Evolutionary conservation across 1,284 basidiomycete genomes (phyloP), one percentile per base, ranked within the genome.

Genomic region (Neotropicomus parvogracilis): DNA sequence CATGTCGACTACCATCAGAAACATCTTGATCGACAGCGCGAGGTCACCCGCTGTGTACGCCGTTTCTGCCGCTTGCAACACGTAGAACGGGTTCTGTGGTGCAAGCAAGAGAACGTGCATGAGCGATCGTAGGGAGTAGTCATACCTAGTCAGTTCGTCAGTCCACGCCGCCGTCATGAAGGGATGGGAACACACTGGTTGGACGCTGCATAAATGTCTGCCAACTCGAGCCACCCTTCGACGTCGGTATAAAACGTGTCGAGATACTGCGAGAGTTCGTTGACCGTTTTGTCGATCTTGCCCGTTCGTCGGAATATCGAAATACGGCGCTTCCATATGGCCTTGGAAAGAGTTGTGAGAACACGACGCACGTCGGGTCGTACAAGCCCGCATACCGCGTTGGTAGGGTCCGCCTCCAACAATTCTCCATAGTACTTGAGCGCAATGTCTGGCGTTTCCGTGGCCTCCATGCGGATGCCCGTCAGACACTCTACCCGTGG

Each of bases 161-260:
- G 50, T 12, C 24, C 24, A 24, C 24, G 14, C 50, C 38, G 16
- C 24, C 42, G n/a, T 36, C 44, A 46, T 24, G 27, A 44, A 20
- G 28, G 19, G 26, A 50, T 44, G 35, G 36, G 41, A 6, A 70
- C 84, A 53, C 60, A 97, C 85, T 91, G 81, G 50, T 83, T 81
- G 57, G 85, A 83, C 13, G 81, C 78, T 2, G 84, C 76, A 62
- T 99, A 97, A 7, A 94, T 79, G 56, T 92, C 88, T 0, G 93
- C 88, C n/a, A 99, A 80, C 61, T 97, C 85, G 11, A 92, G 75
- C 97, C 95, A 99, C 5, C 81, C 94, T 56, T 95, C 88, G 0
- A 91, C 75, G 60, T 99, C 95, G 24, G 84, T 82, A 66, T 98
- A 98, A 68, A 95, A 94, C 0, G 85, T 93, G 63, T 98, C 95